Base-by-base conservation (phyloP, 2,329 filamentous ascomycete species). In the Tolypocladium endophyticum region DNA sequence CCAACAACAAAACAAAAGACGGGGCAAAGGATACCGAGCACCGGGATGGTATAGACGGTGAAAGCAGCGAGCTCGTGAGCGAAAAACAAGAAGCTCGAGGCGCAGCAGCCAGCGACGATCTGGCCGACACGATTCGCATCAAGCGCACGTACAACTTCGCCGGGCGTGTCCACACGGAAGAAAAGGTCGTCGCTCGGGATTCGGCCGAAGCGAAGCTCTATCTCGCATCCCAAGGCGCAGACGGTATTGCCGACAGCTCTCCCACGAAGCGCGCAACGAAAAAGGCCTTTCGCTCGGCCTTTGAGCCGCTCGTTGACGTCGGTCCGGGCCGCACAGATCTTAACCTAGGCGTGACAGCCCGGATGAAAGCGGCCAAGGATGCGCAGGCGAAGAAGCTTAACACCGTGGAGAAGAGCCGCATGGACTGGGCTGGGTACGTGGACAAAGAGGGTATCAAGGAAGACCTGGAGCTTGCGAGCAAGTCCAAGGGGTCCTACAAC, bases 121-220 rank as follows among this genome's bases (percentile, higher is more conserved):
- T 70, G 6, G 64, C 73, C 2, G 70, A 74, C 6, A 79, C 78
- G 74, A 78, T 90, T 65, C 81, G 80, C 61, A 87, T 91, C 62
- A 88, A 86, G 66, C 84, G 87, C 36, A 87, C 83, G 18, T 90
- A 89, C 73, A 88, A 87, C 66, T 91, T 91, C 65, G 88, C 88
- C 41, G 88, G 88, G 36, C 84, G 87, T 66, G 79, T 87, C 16
- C 85, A 88, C 66, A 87, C 81, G 0, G 88, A 91, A 67, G 86
- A 89, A 69, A 90, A 89, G 69, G 74, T 86, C 14, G 85, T 91
- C 1, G 76, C 83, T 4, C 79, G 82, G 53, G 79, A 84, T 67
- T 88, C 85, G 0, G 85, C 85, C 58, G 86, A 88, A 69, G 86
- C 85, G 52, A 83, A 81, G 63, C 77, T 87, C 14, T 87, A 85